Evolutionary conservation across 2,329 filamentous ascomycete genomes (phyloP).

Genomic region (Xenosphaeropsis pyriputrescens): DNA sequence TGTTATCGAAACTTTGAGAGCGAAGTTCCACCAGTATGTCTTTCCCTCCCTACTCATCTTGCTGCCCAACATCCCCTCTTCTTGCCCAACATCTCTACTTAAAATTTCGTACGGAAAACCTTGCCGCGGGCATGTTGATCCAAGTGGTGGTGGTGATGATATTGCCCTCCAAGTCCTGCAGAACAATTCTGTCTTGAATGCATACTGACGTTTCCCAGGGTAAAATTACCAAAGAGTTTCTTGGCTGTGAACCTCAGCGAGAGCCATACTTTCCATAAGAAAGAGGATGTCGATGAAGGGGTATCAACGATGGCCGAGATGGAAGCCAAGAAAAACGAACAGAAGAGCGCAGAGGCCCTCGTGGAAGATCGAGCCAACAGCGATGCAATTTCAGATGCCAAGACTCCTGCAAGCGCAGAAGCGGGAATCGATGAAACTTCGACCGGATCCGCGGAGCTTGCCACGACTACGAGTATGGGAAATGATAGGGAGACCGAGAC

Average conservation of each 20-base stretch:
- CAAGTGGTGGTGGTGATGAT: no score
- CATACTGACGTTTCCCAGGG: conserved; percentile 8
- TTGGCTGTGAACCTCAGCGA: conserved; percentile 20
- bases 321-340: background rate
- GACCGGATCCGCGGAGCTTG: no score
- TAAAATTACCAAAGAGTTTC: conserved; percentile 20
- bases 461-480: no score
- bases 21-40: conserved; percentile 84
- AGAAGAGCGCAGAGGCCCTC: background rate
- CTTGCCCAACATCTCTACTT: background rate
- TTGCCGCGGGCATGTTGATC: no score
- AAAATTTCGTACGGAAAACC: no score
- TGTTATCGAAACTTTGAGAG: conserved; percentile 87
- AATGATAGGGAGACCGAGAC: no score
- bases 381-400: no score
- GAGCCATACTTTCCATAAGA: conserved; percentile 19
- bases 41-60: background rate
- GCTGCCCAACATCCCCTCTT: background rate
- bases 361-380: no score
- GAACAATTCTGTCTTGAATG: conserved; percentile 1
- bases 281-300: conserved; percentile 9
- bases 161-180: no score
- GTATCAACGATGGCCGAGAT: conserved; percentile 1
- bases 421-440: no score
- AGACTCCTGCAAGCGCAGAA: no score